Evolutionary conservation across 495 filamentous ascomycete species (phyloP), one percentile per base, ranked within the genome.

Genomic region (Neurospora sp.): DNA sequence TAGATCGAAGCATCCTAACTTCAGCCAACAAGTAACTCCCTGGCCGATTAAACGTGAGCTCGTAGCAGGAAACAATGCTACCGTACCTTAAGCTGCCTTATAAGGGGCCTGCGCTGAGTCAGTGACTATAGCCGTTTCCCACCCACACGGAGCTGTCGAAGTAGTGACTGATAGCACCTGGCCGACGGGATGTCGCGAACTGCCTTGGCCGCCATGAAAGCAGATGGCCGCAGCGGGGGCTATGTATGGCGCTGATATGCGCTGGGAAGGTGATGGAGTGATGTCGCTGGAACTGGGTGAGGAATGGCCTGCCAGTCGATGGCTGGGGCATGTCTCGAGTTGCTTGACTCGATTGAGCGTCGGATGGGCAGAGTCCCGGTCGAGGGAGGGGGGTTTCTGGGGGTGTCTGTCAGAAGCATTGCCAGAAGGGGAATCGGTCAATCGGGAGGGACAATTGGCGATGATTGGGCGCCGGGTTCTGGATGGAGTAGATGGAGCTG

Each of bases 321-420:
- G 27, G 54, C 54, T 66, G 54, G 54, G 54, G 54, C 54, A 66
- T 66, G 54, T 66, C 27, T 35, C 54, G 27, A 66, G 69, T 49
- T 62, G 72, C 78, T 77, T 76, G 78, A 80, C 78, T 80, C 78
- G 75, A 75, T 73, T 44, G 73, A 76, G 75, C 20, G 73, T 73
- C 75, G 75, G 78, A 71, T 75, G 69, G 71, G 60, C 70, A 72
- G 46, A 31, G 44, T 70, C 72, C 73, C 73, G 75, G 73, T 35
- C n/a, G 70, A 39, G 20, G 74, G 42, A 49, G 69, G 60, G 76
- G 77, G 75, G 74, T 35, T 9, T 16, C 27, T 66, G 23, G 77
- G 76, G 79, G 73, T 74, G 71, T 73, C 8, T 72, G 72, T 73
- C 41, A 69, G 73, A 49, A 66, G 42, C 41, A 42, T 27, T 18